Conservation (phyloP, 208 protist genomes). For the Porcisia hertigi region DNA sequence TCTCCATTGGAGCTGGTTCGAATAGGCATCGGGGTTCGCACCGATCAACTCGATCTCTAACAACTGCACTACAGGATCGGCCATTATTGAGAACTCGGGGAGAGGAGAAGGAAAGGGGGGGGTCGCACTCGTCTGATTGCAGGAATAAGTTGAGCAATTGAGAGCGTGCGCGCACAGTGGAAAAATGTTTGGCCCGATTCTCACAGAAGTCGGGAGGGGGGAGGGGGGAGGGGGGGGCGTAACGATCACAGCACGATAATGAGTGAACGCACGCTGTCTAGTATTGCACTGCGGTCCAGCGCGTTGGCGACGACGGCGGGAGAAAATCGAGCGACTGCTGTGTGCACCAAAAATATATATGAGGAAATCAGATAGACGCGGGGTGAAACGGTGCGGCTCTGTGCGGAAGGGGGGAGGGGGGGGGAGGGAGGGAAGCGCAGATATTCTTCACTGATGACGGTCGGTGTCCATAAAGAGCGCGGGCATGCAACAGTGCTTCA, state of each 20-base stretch:
- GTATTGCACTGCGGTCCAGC: neutral
- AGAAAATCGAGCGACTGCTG: neutral
- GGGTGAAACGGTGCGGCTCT: no score
- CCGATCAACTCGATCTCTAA: conserved; percentile 87
- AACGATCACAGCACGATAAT: no score
- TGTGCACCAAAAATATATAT: neutral
- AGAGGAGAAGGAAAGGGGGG: neutral
- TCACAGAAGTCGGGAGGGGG: neutral
- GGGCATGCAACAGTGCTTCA: neutral
- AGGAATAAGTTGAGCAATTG: neutral
- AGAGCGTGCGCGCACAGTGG: neutral
- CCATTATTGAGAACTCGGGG: conserved; percentile 29
- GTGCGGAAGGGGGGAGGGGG: neutral
- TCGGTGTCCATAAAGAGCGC: neutral
- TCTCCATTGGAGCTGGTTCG: conserved; percentile 62
- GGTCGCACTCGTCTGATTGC: neutral
- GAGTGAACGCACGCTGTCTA: no score
- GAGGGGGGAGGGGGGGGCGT: no score
- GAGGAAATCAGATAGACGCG: neutral
- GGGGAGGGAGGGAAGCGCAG: no score
- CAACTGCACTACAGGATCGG: conserved; percentile 84
- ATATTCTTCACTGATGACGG: neutral
- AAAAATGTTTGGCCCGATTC: neutral
- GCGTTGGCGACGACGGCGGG: neutral
- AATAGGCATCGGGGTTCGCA: conserved; percentile 73